phyloP scores from a whole-genome alignment of 225 moss, liverwort and hornwort species.

The Pleurozium schreberi region DNA sequence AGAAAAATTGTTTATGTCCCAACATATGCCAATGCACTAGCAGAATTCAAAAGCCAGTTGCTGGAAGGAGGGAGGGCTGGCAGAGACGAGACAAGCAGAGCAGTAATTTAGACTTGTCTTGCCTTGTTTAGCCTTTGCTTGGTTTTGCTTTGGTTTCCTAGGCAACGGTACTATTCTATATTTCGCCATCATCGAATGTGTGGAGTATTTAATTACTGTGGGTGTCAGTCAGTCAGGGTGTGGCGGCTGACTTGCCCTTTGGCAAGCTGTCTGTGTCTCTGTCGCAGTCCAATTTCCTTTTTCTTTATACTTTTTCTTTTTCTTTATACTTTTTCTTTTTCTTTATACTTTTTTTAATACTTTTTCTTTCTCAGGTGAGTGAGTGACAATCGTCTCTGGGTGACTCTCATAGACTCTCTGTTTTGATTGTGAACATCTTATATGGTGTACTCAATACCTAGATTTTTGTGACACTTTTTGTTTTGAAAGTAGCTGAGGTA shows the following conservation, averaged over 20 bases:
- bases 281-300: not conserved
- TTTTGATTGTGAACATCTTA: not conserved
- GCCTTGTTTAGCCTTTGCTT: not conserved
- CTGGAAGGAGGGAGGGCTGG: not conserved
- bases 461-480: not conserved
- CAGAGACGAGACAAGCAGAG: not conserved
- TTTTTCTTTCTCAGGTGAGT: too few relatives aligned
- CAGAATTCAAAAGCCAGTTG: not conserved
- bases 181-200: not conserved
- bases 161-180: slow-evolving; percentile 11
- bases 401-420: too few relatives aligned
- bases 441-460: not conserved
- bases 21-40: not conserved
- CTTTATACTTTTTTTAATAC: too few relatives aligned
- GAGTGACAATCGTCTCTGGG: too few relatives aligned
- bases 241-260: not conserved
- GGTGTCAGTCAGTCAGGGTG: not conserved
- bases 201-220: not conserved
- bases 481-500: not conserved
- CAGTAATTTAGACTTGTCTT: not conserved
- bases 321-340: too few relatives aligned
- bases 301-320: too few relatives aligned
- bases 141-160: not conserved
- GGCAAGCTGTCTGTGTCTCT: not conserved
- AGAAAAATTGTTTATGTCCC: not conserved